Conservation (phyloP, 441 rosid genomes). For the Omphalea diandra region DNA sequence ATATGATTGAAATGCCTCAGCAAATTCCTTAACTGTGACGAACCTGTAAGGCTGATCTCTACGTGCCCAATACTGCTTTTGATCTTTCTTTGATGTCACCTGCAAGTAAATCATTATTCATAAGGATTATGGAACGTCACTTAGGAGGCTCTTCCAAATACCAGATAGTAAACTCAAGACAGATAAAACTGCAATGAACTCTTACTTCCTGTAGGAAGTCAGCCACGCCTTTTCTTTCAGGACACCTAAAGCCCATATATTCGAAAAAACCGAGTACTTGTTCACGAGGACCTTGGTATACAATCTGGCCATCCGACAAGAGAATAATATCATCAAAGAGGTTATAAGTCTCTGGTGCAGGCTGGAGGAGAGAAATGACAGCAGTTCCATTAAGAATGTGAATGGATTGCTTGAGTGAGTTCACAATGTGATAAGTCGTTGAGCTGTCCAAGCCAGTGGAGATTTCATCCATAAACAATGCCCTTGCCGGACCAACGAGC, state of each 20-base stretch:
- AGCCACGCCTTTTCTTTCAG: slow-evolving; percentile 76
- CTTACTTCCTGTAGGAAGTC: slow-evolving; percentile 83
- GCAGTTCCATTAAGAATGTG: slow-evolving; percentile 73
- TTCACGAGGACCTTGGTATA: slow-evolving; percentile 82
- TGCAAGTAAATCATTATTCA: slow-evolving; percentile 25
- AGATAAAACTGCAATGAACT: neutral
- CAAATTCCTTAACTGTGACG: slow-evolving; percentile 58
- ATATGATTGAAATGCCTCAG: slow-evolving; percentile 70
- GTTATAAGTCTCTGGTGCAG: slow-evolving; percentile 82
- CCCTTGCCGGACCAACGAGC: slow-evolving; percentile 78
- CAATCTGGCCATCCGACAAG: slow-evolving; percentile 70
- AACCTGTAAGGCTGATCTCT: slow-evolving; percentile 61
- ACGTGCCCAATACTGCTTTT: slow-evolving; percentile 70
- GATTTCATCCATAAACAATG: slow-evolving; percentile 78
- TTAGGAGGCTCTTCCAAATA: neutral
- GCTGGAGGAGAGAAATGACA: slow-evolving; percentile 86
- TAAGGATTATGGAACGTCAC: neutral
- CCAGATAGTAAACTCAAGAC: neutral
- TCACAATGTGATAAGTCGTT: slow-evolving; percentile 69
- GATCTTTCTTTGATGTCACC: slow-evolving; percentile 96
- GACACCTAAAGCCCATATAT: slow-evolving; percentile 74
- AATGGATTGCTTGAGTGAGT: slow-evolving; percentile 54
- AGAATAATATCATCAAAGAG: slow-evolving; percentile 83
- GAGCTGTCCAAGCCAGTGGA: slow-evolving; percentile 88
- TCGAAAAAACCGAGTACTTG: slow-evolving; percentile 64